These are phyloP conservation scores for Nicotiana undulata DNA, from an alignment of 257 asterid species.

Conservation along the genomic window DNA sequence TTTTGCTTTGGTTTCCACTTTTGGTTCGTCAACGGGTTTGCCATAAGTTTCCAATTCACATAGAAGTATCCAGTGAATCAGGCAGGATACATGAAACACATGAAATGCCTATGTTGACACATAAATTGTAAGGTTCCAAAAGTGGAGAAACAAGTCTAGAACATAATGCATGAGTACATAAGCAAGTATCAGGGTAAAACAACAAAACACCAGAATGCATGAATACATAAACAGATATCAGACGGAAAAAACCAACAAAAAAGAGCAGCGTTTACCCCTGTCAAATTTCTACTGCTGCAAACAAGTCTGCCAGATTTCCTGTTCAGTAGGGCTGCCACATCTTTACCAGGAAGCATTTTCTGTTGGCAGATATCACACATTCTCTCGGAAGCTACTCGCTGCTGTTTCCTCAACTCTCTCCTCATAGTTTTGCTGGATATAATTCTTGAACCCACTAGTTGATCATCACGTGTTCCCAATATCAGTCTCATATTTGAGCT, in stretches of 20 bases:
- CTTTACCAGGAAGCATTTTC: constrained; percentile 78
- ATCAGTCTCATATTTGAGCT: constrained; percentile 28
- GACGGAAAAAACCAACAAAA: neutral
- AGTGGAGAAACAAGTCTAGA: neutral
- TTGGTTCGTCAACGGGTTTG: constrained; percentile 32
- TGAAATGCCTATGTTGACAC: constrained; percentile 70
- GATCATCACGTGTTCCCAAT: constrained; percentile 62
- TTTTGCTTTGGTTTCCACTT: constrained; percentile 32
- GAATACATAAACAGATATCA: neutral
- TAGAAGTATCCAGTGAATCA: constrained; percentile 76
- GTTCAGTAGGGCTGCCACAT: constrained; percentile 79
- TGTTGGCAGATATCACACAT: constrained; percentile 82
- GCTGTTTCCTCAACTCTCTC: constrained; percentile 60
- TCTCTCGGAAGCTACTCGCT: constrained; percentile 69
- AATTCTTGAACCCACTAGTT: constrained; percentile 47
- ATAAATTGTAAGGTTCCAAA: neutral
- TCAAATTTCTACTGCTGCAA: constrained; percentile 84
- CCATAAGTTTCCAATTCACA: constrained; percentile 59
- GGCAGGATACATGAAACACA: constrained; percentile 77
- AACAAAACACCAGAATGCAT: too few relatives aligned
- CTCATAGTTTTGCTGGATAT: constrained; percentile 64
- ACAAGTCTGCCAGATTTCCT: constrained; percentile 71
- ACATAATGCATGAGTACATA: neutral
- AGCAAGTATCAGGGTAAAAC: neutral
- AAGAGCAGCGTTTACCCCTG: constrained; percentile 54